Evolutionary conservation across 257 asterid species (phyloP), one percentile per base, ranked within the genome.

Genomic region (Solanum microdontum): DNA sequence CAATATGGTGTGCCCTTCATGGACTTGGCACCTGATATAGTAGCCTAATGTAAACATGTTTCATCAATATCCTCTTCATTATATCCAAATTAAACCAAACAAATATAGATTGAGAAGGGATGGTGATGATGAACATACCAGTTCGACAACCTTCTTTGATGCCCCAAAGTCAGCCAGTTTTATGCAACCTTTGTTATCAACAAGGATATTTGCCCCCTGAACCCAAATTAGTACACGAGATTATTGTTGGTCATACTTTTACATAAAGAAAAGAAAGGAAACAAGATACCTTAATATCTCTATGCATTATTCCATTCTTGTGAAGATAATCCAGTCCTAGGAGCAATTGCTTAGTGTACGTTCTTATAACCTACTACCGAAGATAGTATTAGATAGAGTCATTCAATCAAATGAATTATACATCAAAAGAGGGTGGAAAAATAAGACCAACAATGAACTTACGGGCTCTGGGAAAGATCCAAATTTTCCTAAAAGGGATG

Each of bases 1-100:
- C 99, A 97, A 88, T 97, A 97, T 33, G 99, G 99, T 88, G 99
- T 97, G 80, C 99, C 99, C 95, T 97, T 96, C 99, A 97, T 97
- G 83, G 99, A 96, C 90, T 97, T 97, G 86, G 99, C 98, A 89
- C 98, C 98, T 77, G 97, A 96, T 88, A 97, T 93, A 84, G 99
- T 97, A 85, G 98, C 99, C 99, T 97, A 94, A 89, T 85, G 87
- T 82, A 87, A 79, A 55, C 85, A 30, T 48, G 69, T 48, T 48
- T 82, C 69, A 82, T 82, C 85, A 82, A 82, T 82, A 82, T 28
- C 12, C 43, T 82, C 69, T 48, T 82, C 85, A 82, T 48, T 28
- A 17, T 37, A 48, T 48, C 21, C 69, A 48, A 80, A 17, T 23
- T 28, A 82, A 45, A 82, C 69, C 43, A 82, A 39, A 76, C 23